A percentile compares a stretch with the other conserved stretches of the same genome.
Evolutionary conservation across 1,284 basidiomycete genomes (phyloP).

Genomic region (Xerocomus nothofagi): DNA sequence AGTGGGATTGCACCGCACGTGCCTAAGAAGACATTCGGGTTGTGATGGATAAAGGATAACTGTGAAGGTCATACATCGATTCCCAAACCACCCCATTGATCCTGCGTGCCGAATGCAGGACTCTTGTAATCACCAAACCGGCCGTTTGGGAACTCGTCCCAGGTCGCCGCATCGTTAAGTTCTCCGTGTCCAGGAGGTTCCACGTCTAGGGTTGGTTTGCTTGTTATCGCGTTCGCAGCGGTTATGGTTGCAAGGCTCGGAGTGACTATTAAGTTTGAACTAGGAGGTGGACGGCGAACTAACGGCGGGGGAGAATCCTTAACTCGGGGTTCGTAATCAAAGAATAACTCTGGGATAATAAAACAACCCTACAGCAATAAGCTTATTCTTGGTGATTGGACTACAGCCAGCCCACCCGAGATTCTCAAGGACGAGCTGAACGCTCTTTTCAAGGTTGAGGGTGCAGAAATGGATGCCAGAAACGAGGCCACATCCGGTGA

Average conservation of each 20-base stretch:
- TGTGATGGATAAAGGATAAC: not conserved
- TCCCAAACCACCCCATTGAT: slow-evolving; percentile 67
- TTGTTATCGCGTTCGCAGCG: slow-evolving; percentile 59
- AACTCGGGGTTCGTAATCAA: slow-evolving; percentile 7
- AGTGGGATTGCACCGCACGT: slow-evolving; percentile 68
- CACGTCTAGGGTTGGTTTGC: slow-evolving; percentile 43
- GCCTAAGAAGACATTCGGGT: slow-evolving; percentile 42
- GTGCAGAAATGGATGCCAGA: slow-evolving; percentile 95
- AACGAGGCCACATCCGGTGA: slow-evolving; percentile 56
- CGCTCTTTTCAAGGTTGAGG: slow-evolving; percentile 95
- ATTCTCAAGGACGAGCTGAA: slow-evolving; percentile 82
- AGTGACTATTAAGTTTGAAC: slow-evolving; percentile 52
- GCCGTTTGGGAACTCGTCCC: slow-evolving; percentile 99
- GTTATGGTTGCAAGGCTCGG: slow-evolving; percentile 45
- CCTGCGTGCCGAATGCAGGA: slow-evolving; percentile 88
- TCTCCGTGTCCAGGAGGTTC: slow-evolving; percentile 69
- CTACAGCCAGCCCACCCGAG: slow-evolving; percentile 65
- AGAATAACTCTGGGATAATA: slow-evolving; percentile 5
- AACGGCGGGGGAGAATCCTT: slow-evolving; percentile 43
- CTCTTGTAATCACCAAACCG: slow-evolving; percentile 98
- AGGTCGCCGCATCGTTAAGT: slow-evolving; percentile 72
- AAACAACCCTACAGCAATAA: slow-evolving; percentile 60
- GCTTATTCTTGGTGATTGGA: slow-evolving; percentile 53
- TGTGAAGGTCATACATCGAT: slow-evolving; percentile 45
- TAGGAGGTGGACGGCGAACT: slow-evolving; percentile 26